A percentile compares a stretch with the other conserved stretches of the same genome.
Evolutionary conservation across 805 yeast genomes (phyloP).

Genomic region (Kodamaea fukazawae): DNA sequence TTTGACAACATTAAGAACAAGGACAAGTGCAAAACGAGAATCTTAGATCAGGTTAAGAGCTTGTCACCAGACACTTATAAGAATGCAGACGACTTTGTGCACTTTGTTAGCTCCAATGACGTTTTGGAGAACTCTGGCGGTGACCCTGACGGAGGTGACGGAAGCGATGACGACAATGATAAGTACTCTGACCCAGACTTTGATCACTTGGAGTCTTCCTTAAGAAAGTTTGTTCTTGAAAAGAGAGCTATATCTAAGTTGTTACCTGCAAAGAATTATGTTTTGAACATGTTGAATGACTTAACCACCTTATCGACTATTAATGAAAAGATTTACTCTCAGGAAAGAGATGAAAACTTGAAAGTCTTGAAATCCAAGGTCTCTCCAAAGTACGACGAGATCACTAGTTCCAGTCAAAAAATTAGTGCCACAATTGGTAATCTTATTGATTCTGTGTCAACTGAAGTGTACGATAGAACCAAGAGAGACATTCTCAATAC

Average conservation of each 20-base stretch:
- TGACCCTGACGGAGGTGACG: constrained; percentile 28
- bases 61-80: constrained; percentile 90
- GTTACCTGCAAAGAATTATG: constrained; percentile 88
- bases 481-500: constrained; percentile 50
- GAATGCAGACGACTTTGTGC: constrained; percentile 86
- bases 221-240: constrained; percentile 82
- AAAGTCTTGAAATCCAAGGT: constrained; percentile 50
- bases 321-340: constrained; percentile 56
- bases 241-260: constrained; percentile 86
- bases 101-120: constrained; percentile 74
- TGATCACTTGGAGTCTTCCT: constrained; percentile 78
- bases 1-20: constrained; percentile 85
- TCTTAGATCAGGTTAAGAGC: constrained; percentile 79
- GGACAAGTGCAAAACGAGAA: constrained; percentile 69
- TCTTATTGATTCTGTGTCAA: constrained; percentile 59
- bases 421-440: constrained; percentile 59
- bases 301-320: constrained; percentile 54
- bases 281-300: constrained; percentile 68
- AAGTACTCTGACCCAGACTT: constrained; percentile 57
- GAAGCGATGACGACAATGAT: constrained; percentile 29
- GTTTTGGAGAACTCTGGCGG: constrained; percentile 37
- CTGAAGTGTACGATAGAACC: constrained; percentile 59
- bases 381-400: constrained; percentile 60
- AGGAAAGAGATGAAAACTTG: constrained; percentile 48
- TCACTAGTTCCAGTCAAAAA: constrained; percentile 49